phyloP scores from a whole-genome alignment of 768 basidiomycete genomes.

The Boletus huronensis region DNA sequence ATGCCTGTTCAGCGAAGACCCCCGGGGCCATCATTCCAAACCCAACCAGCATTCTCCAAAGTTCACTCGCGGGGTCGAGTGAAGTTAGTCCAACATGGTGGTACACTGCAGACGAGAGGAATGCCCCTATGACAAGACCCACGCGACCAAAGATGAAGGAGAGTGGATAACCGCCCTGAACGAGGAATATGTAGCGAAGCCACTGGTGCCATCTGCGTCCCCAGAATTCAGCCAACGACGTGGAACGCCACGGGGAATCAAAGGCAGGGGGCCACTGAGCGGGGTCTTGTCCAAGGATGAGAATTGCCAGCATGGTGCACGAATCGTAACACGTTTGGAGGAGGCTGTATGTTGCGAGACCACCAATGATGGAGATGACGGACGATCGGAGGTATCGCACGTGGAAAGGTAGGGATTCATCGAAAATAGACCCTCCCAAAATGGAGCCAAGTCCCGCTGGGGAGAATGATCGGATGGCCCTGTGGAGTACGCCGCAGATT shows the following conservation, averaged over 20 bases:
- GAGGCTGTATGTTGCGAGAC: not conserved
- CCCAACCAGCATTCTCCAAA: slow-evolving; percentile 39
- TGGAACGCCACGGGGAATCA: slow-evolving; percentile 32
- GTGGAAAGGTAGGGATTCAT: not conserved
- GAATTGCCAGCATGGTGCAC: slow-evolving; percentile 13
- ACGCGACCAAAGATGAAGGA: slow-evolving; percentile 42
- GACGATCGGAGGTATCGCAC: not conserved
- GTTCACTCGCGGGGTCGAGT: slow-evolving; percentile 47
- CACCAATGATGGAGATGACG: not conserved
- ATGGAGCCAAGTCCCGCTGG: not conserved
- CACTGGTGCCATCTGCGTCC: slow-evolving; percentile 37
- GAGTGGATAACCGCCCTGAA: slow-evolving; percentile 28
- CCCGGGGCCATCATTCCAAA: slow-evolving; percentile 56
- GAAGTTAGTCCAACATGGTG: slow-evolving; percentile 49
- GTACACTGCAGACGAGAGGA: slow-evolving; percentile 51
- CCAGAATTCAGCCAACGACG: slow-evolving; percentile 37
- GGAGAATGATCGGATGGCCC: not conserved
- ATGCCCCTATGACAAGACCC: slow-evolving; percentile 51
- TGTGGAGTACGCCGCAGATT: not conserved
- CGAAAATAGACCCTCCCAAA: not conserved
- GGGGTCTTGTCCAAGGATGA: slow-evolving; percentile 26
- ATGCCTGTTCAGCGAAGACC: slow-evolving; percentile 40
- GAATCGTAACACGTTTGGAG: slow-evolving; percentile 37
- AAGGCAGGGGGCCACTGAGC: slow-evolving; percentile 33
- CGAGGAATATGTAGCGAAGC: slow-evolving; percentile 32